phyloP scores from a whole-genome alignment of 805 yeast species.

The Suhomyces vadensis region DNA sequence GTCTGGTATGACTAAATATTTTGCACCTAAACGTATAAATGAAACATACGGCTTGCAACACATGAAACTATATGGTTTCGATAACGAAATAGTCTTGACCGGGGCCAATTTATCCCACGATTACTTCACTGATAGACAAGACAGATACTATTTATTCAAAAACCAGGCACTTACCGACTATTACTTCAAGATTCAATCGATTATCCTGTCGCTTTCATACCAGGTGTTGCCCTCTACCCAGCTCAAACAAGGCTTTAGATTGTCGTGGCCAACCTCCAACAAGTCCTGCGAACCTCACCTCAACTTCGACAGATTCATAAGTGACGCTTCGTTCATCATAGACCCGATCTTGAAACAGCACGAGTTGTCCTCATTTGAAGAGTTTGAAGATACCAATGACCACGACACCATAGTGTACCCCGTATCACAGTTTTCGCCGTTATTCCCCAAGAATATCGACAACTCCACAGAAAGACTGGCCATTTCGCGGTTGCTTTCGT shows the following conservation, averaged over 20 bases:
- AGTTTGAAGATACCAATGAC: slow-evolving; percentile 34
- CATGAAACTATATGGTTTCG: slow-evolving; percentile 96
- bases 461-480: slow-evolving; percentile 80
- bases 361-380: slow-evolving; percentile 30
- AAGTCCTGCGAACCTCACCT: slow-evolving; percentile 65
- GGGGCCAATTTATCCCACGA: slow-evolving; percentile 93
- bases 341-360: slow-evolving; percentile 58
- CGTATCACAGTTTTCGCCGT: slow-evolving; percentile 85
- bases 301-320: slow-evolving; percentile 51
- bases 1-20: slow-evolving; percentile 58
- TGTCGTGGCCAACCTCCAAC: slow-evolving; percentile 76
- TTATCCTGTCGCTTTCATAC: slow-evolving; percentile 72
- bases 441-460: slow-evolving; percentile 57
- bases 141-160: slow-evolving; percentile 78
- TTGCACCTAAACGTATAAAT: slow-evolving; percentile 81
- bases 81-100: slow-evolving; percentile 79
- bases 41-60: slow-evolving; percentile 95
- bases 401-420: slow-evolving; percentile 78
- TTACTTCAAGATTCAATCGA: slow-evolving; percentile 67
- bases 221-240: slow-evolving; percentile 49
- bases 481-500: slow-evolving; percentile 59
- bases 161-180: slow-evolving; percentile 63
- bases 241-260: slow-evolving; percentile 48
- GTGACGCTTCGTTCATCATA: slow-evolving; percentile 56
- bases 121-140: slow-evolving; percentile 93